Evolutionary conservation across 2,329 filamentous ascomycete species (phyloP), one percentile per base, ranked within the genome.

Genomic region (Knufia fluminis): DNA sequence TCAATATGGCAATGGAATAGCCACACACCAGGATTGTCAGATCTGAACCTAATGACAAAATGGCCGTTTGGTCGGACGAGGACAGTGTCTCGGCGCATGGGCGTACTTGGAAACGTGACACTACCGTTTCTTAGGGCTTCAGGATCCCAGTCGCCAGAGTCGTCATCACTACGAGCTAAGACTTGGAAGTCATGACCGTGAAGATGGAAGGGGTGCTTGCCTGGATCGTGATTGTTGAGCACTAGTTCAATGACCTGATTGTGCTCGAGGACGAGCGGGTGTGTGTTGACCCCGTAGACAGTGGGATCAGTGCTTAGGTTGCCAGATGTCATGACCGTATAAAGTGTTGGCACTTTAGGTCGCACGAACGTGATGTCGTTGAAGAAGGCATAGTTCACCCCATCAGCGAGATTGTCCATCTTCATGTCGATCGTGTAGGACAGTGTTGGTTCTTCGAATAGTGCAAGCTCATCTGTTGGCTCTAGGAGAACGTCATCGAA

Each of bases 321-420:
- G 14, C 78, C 79, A 1, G 79, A 67, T 0, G 78, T 80, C 2
- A 94, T 71, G 1, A 76, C 86, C 0, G 84, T 87, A 71, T 89
- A 94, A 0, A 94, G 72, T 0, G 83, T 81, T 0, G 88, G 89
- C 0, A 94, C 87, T 62, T 86, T 86, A 43, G 85, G 86, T 0
- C 68, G 49, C 2, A 77, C 76, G 64, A 90, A 94, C 24, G 85
- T 87, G 54, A 87, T 78, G 64, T 86, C 82, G 71, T 91, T 90
- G 49, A 86, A 79, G 66, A 82, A 82, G 52, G 79, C 82, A 23
- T 62, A 61, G 20, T 54, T 57, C 44, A 45, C 77, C 1, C 85
- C 85, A 51, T 89, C 75, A 17, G 71, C 72, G 9, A 88, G 73
- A 53, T 83, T 81, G 58, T 80, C 74, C 78, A 86, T 85, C 52